Conservation (phyloP, 2,329 filamentous ascomycete genomes). For the Intubia oerlemansii region DNA sequence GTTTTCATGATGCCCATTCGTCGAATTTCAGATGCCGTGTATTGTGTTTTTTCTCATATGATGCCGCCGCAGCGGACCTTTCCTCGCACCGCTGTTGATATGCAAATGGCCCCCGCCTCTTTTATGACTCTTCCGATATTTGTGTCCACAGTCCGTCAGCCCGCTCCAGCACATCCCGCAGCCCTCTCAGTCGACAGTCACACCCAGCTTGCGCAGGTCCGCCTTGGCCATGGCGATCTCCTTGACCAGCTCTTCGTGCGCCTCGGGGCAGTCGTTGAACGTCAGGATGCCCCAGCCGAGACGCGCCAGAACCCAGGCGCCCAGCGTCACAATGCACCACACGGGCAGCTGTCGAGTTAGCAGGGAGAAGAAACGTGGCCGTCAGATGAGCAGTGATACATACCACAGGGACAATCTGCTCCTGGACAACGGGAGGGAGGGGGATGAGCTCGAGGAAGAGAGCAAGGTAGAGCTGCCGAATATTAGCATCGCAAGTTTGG, state of each 20-base stretch:
- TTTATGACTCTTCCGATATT: no score
- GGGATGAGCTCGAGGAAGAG: slow-evolving; percentile 70
- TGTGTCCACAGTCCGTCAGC: neutral
- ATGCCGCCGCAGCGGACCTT: no score
- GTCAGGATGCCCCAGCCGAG: slow-evolving; percentile 85
- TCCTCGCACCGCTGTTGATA: no score
- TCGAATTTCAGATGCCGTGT: neutral
- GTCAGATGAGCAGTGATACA: slow-evolving; percentile 12
- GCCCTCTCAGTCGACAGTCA: slow-evolving; percentile 46
- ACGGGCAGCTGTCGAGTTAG: slow-evolving; percentile 52
- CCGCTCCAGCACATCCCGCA: neutral
- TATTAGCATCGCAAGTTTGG: no score
- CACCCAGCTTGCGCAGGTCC: slow-evolving; percentile 53
- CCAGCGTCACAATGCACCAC: slow-evolving; percentile 80
- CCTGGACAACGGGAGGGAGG: slow-evolving; percentile 54
- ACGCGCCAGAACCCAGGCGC: slow-evolving; percentile 76
- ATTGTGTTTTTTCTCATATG: no score
- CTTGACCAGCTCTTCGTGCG: slow-evolving; percentile 69
- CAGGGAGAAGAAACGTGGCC: neutral
- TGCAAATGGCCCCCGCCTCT: no score
- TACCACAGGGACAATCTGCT: slow-evolving; percentile 79
- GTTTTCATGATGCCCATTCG: no score
- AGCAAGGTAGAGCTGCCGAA: slow-evolving; percentile 75
- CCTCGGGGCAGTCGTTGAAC: slow-evolving; percentile 88
- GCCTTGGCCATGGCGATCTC: slow-evolving; percentile 62